Evolutionary conservation across 257 asterid species (phyloP), one percentile per base, ranked within the genome.

Genomic region (Fraxinus anomala): DNA sequence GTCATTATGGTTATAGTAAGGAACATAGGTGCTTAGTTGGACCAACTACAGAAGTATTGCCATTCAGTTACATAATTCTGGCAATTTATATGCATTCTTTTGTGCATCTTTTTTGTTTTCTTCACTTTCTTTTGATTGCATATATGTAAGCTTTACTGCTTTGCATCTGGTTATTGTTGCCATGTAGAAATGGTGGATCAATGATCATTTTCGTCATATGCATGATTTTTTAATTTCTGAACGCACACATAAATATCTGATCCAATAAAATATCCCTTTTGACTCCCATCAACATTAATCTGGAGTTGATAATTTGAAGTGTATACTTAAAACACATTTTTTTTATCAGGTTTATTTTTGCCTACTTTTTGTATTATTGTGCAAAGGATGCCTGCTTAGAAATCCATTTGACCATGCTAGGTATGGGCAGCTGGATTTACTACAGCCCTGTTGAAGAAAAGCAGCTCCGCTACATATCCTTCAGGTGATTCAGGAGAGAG

Each of bases 371-470:
- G 54, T 67, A 69, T 33, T 37, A 12, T 74, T 37, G 42, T 74
- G 83, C 82, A 36, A 73, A 31, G 65, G 63, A 26, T 51, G 71
- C 28, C 56, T 76, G 69, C 36, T 70, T 24, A 37, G 81, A 36
- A 69, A 24, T 74, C 72, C 34, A 30, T 72, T 75, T 19, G 23
- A 37, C 67, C 21, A 76, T 82, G 69, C 73, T 88, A 92, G 97
- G 97, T 94, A 30, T 94, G 98, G 98, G 98, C 97, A 73, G 98
- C 98, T 73, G 98, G 98, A 82, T 92, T 90, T 82, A 82, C 95
- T 76, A 85, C 97, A 23, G 98, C 97, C 37, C 17, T 94, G 85
- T 85, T 92, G 51, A 89, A 94, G 89, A 91, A 92, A 79, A 83
- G 76, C 80, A 92, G 92, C 84, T 86, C 96, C 16, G 81, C 94